Evolutionary conservation across 495 filamentous ascomycete species (phyloP).

Genomic region (Xylaria sp.): DNA sequence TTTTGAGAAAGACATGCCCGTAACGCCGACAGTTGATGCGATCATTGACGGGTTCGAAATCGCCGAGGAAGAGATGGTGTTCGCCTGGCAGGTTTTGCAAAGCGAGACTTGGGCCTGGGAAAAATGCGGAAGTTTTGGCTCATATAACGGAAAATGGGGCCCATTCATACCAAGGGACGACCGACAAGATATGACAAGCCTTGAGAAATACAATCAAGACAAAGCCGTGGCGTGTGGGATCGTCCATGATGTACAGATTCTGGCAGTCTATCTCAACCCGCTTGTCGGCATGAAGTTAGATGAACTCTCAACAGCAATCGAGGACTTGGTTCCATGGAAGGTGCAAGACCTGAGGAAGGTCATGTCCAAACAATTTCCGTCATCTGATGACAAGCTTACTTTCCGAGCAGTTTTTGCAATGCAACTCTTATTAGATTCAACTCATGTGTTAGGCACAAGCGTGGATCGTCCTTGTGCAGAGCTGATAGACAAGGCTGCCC

Average conservation of each 20-base stretch:
- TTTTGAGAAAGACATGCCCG: background rate
- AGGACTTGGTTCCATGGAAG: background rate
- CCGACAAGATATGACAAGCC: conserved; percentile 3
- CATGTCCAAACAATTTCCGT: background rate
- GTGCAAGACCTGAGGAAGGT: background rate
- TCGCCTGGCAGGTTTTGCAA: conserved; percentile 8
- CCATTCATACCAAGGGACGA: conserved; percentile 10
- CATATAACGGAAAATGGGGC: background rate
- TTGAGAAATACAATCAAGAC: conserved; percentile 9
- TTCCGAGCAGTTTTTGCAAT: conserved; percentile 2
- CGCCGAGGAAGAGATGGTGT: conserved; percentile 16
- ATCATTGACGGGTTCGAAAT: conserved; percentile 17
- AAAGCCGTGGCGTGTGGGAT: background rate
- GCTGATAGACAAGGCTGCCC: background rate
- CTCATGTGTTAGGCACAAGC: conserved; percentile 1
- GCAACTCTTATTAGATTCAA: conserved; percentile 12
- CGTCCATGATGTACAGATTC: background rate
- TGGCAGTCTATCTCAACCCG: background rate
- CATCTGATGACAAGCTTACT: background rate
- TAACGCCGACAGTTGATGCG: background rate
- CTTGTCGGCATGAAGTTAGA: background rate
- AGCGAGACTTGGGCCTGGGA: background rate
- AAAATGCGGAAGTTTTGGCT: background rate
- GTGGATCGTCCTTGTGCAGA: background rate
- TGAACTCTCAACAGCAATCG: conserved; percentile 5